Conservation (phyloP, 345 rosid species). For the Stellera chamaejasme region DNA sequence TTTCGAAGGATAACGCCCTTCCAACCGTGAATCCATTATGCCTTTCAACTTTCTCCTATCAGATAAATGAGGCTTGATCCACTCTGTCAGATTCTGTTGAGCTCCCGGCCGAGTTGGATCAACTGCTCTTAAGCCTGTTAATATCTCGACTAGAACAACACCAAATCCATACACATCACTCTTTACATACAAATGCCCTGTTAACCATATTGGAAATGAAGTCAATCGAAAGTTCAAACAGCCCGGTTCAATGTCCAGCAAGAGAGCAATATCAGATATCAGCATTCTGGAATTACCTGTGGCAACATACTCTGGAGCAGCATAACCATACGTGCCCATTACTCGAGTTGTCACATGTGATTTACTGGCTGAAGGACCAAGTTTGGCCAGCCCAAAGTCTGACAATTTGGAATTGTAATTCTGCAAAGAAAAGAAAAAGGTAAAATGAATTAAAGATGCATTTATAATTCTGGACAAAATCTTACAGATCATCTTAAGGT, state of each 20-base stretch:
- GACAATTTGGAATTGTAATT: constrained; percentile 80
- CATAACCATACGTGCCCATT: constrained; percentile 92
- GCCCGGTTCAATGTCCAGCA: neutral
- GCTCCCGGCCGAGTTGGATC: constrained; percentile 73
- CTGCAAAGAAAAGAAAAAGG: constrained; percentile 32
- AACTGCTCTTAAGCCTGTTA: constrained; percentile 78
- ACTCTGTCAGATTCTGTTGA: constrained; percentile 59
- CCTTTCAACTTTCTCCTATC: constrained; percentile 62
- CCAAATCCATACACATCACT: constrained; percentile 96
- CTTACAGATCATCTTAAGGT: no score
- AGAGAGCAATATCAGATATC: neutral
- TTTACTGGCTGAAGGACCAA: constrained; percentile 95
- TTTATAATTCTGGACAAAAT: no score
- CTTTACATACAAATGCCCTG: constrained; percentile 95
- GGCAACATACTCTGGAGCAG: constrained; percentile 96
- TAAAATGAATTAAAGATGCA: neutral
- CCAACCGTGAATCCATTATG: constrained; percentile 62
- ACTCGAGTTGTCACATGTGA: constrained; percentile 95
- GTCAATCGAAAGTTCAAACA: constrained; percentile 5
- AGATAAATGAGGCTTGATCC: constrained; percentile 73
- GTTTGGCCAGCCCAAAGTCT: constrained; percentile 89
- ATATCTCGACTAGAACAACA: constrained; percentile 77
- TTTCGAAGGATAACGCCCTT: constrained; percentile 77
- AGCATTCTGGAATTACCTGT: constrained; percentile 42
- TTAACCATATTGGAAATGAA: constrained; percentile 7